Evolutionary conservation across 2,329 filamentous ascomycete species (phyloP), one percentile per base, ranked within the genome.

Genomic region (Diaporthe sp.): DNA sequence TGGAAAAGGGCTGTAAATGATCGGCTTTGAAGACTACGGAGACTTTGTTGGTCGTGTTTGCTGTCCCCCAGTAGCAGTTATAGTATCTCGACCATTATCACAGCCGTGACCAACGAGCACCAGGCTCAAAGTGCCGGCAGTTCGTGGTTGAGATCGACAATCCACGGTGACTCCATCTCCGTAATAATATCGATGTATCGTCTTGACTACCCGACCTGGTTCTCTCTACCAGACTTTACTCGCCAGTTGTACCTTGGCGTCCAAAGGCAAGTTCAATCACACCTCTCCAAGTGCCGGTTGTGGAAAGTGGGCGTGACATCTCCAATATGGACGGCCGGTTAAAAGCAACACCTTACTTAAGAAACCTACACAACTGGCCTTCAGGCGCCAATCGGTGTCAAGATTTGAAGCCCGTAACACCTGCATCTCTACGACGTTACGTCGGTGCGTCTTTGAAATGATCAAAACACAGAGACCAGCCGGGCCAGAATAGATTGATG

Each of bases 241-340:
- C 15, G 47, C 40, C n/a, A 10, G n/a, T 9, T 28, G n/a, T 22
- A 54, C 33, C 64, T 68, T 68, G 64, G 64, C 64, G 25, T 30
- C 64, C 64, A 40, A 40, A 54, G 17, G 17, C 64, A 52, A 30
- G 64, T 40, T 68, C 64, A 40, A 28, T 68, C 47, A 40, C 33
- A 54, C n/a, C 6, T 68, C 22, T 68, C n/a, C 38, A 38, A 54
- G 47, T n/a, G 45, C 47, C 47, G 22, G 15, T 68, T 68, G 47
- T 40, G 64, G 64, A 54, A 68, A 54, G 45, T 22, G 64, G 47
- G 47, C 64, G 64, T 54, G 64, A 54, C 64, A 68, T 28, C 33
- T 68, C 64, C 47, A 68, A 68, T 68, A 68, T 68, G 19, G 47
- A 54, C 47, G 45, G 33, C 64, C 64, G 64, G 64, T 68, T 68